phyloP scores from a whole-genome alignment of 2,329 filamentous ascomycete genomes.

The Exutisphaerella laricina region DNA sequence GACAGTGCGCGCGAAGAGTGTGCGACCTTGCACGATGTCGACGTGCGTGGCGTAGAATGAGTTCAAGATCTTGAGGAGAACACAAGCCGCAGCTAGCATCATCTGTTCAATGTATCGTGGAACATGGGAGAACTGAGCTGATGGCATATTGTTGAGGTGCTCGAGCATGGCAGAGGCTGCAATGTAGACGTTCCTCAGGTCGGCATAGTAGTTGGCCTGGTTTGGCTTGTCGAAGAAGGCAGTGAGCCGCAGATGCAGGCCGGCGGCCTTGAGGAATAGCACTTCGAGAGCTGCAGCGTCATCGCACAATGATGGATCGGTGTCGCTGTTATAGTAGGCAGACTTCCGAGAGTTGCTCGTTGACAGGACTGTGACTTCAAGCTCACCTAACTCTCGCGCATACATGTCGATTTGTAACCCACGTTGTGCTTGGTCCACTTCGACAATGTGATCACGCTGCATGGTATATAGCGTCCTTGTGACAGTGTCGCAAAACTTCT shows the following conservation, averaged over 20 bases:
- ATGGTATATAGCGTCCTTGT: conserved; percentile 77
- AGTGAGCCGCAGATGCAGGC: conserved; percentile 68
- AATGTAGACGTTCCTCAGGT: conserved; percentile 69
- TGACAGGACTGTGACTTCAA: conserved; percentile 33
- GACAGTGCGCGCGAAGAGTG: conserved; percentile 66
- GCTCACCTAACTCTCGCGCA: conserved; percentile 33
- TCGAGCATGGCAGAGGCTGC: conserved; percentile 66
- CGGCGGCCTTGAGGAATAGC: conserved; percentile 66
- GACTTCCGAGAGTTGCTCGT: conserved; percentile 29
- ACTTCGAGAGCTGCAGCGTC: conserved; percentile 39
- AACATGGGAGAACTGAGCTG: conserved; percentile 58
- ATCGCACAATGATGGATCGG: background rate
- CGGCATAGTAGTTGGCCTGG: conserved; percentile 65
- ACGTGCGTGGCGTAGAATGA: conserved; percentile 69
- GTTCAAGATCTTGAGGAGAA: conserved; percentile 69
- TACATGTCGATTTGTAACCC: conserved; percentile 36
- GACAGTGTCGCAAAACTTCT: conserved; percentile 70
- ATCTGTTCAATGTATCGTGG: conserved; percentile 75
- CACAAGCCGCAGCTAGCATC: conserved; percentile 74
- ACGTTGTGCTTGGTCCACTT: conserved; percentile 34
- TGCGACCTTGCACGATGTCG: conserved; percentile 61
- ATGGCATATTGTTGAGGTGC: conserved; percentile 56
- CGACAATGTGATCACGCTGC: conserved; percentile 63
- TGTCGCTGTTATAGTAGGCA: background rate
- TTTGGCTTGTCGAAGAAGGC: conserved; percentile 76